A percentile compares a stretch with the other conserved stretches of the same genome.
Evolutionary conservation across 73 alveolate genomes (phyloP).

Genomic region (Breviolum minutum): DNA sequence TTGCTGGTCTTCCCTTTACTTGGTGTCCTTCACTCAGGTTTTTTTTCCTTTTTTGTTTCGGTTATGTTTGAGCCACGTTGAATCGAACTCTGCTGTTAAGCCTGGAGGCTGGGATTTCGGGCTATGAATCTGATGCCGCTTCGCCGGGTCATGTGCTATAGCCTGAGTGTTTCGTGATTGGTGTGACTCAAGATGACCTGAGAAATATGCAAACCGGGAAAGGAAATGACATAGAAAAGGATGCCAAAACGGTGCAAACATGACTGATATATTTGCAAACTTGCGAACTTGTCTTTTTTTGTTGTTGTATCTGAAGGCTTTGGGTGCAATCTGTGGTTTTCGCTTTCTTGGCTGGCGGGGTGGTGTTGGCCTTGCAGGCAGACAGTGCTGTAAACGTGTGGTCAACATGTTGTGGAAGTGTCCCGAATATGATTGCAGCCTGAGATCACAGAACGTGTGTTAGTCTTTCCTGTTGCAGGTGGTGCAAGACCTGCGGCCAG

Average conservation of each 20-base stretch:
- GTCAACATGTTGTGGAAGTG: too few relatives aligned
- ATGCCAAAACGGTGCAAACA: too few relatives aligned
- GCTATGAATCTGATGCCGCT: constrained; percentile 81
- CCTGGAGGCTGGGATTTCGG: constrained; percentile 75
- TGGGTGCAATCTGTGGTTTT: constrained; percentile 86
- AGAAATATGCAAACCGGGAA: background rate
- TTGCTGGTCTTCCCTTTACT: constrained; percentile 81
- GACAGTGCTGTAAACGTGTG: background rate
- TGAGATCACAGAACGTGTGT: background rate
- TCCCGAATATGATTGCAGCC: too few relatives aligned
- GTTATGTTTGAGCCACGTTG: background rate
- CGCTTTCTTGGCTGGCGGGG: constrained; percentile 77
- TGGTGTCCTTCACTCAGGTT: constrained; percentile 23
- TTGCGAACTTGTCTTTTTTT: too few relatives aligned
- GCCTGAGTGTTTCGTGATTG: background rate
- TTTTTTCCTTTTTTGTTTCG: too few relatives aligned
- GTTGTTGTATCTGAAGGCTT: background rate
- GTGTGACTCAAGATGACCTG: background rate
- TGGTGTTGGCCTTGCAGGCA: constrained; percentile 68
- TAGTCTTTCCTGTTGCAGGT: background rate
- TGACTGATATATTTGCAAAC: too few relatives aligned
- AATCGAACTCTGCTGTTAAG: background rate
- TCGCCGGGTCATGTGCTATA: constrained; percentile 75
- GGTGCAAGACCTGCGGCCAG: constrained; percentile 50
- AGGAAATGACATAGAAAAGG: too few relatives aligned